phyloP scores from a whole-genome alignment of 768 basidiomycete species.

The Dentipellis sp. region DNA sequence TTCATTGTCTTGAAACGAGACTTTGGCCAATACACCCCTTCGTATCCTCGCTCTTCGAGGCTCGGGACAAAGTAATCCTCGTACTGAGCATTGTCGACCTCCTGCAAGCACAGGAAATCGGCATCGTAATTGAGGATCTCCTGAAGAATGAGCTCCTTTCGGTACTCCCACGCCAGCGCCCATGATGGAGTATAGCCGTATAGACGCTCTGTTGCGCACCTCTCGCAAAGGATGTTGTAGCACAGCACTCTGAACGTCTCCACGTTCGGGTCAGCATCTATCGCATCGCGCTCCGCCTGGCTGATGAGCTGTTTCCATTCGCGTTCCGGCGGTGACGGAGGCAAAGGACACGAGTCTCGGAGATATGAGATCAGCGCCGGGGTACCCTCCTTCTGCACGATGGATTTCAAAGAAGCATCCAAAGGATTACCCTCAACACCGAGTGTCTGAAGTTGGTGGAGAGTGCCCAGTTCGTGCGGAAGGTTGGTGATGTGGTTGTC shows the following conservation, averaged over 20 bases:
- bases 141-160: conserved; percentile 78
- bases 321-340: conserved; percentile 72
- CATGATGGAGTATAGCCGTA: conserved; percentile 97
- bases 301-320: conserved; percentile 60
- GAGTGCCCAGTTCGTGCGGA: conserved; percentile 78
- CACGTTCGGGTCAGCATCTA: conserved; percentile 49
- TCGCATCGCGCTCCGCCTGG: conserved; percentile 47
- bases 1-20: conserved; percentile 91
- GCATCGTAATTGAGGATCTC: conserved; percentile 76
- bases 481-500: conserved; percentile 88
- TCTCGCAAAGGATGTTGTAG: conserved; percentile 94
- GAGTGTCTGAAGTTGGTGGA: conserved; percentile 87
- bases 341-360: conserved; percentile 87
- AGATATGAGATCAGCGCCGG: conserved; percentile 78
- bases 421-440: conserved; percentile 98
- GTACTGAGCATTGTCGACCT: conserved; percentile 88
- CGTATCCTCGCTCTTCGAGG: conserved; percentile 70
- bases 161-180: conserved; percentile 94
- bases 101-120: conserved; percentile 92
- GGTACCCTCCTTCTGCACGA: conserved; percentile 95
- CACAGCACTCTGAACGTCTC: conserved; percentile 78
- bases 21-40: conserved; percentile 88
- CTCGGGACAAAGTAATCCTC: conserved; percentile 82
- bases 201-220: conserved; percentile 76
- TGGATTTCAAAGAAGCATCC: conserved; percentile 61